Base-by-base conservation (phyloP, 2,329 filamentous ascomycete species). In the Penicillium sp. region DNA sequence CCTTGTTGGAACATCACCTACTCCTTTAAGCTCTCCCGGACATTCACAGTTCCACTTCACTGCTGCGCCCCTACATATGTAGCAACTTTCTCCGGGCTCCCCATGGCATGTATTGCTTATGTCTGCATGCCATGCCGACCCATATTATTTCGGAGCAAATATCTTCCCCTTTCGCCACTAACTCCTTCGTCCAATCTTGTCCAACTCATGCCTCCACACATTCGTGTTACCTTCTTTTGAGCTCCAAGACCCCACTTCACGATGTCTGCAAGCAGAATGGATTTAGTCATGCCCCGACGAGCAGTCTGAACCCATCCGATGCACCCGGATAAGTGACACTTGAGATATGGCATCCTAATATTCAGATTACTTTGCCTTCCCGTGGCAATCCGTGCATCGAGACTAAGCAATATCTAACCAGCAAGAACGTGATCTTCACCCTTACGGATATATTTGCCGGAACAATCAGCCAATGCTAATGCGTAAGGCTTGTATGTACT, bases 11-110 rank as follows among this genome's bases (percentile, higher is more conserved):
- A 37, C 36, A 26, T 27, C 26, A 24, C 13, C 38, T 42, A 20
- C 34, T 22, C 34, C 27, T 28, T 35, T 11, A 18, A 36, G 38
- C 14, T 16, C 32, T 39, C 32, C 36, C 41, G 10, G 9, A 27
- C 26, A 13, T 13, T 13, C 9, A 18, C 42, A 47, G 40, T 42
- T 45, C 42, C 40, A 44, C 49, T 20, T 39, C 49, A 42, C 40
- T 34, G 40, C 40, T 34, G 29, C 6, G 14, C 31, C 31, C 16
- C 31, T 3, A 20, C 18, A 20, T 20, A 20, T 20, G 18, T 20
- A 34, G 8, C 14, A 34, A 34, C 31, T 34, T 34, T 34, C 31
- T 34, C 31, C 31, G 35, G 35, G 18, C 34, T 20, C 6, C 10
- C 35, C 35, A 38, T 38, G 20, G 20, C 34, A 39, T 23, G 13